phyloP scores from a whole-genome alignment of 2,329 filamentous ascomycete species.

The Blastomyces gilchristii region DNA sequence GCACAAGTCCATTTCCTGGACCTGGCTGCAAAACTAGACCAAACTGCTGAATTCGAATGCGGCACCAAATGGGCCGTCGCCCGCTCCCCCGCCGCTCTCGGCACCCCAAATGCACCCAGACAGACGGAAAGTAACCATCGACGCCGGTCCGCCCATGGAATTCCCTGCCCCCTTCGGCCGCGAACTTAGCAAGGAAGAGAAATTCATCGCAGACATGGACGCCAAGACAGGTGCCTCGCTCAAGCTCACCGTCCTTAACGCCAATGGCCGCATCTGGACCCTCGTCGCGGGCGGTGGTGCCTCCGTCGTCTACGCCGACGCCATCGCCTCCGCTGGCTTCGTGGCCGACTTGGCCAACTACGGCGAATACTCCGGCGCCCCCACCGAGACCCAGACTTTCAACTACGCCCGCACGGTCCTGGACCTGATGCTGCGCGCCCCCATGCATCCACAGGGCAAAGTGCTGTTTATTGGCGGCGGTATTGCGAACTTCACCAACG shows the following conservation, averaged over 20 bases:
- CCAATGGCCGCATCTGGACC: conserved; percentile 89
- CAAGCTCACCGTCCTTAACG: conserved; percentile 93
- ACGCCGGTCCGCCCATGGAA: conserved; percentile 95
- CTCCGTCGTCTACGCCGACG: conserved; percentile 96
- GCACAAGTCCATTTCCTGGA: conserved; percentile 97
- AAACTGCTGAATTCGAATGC: conserved; percentile 98
- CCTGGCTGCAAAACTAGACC: conserved; percentile 95
- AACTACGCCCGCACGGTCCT: conserved; percentile 97
- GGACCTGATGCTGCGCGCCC: conserved; percentile 92
- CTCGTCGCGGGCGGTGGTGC: conserved; percentile 98
- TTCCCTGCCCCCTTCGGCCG: conserved; percentile 98
- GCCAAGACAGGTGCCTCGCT: conserved; percentile 98
- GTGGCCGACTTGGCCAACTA: conserved; percentile 98
- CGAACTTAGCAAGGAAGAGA: conserved; percentile 97
- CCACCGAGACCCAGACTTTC: conserved; percentile 97
- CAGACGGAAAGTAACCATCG: conserved; percentile 71
- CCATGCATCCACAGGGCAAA: conserved; percentile 79
- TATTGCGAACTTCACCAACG: conserved; percentile 99
- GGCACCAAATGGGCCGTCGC: conserved; percentile 98
- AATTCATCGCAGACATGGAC: conserved; percentile 96
- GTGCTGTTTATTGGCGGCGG: conserved; percentile 98
- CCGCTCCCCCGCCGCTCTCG: conserved; percentile 77
- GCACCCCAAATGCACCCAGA: conserved; percentile 51
- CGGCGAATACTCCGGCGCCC: conserved; percentile 97
- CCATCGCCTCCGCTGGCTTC: conserved; percentile 92